Evolutionary conservation across 306 rosid genomes (phyloP), one percentile per base, ranked within the genome.

Genomic region (Erythrophleum fordii): DNA sequence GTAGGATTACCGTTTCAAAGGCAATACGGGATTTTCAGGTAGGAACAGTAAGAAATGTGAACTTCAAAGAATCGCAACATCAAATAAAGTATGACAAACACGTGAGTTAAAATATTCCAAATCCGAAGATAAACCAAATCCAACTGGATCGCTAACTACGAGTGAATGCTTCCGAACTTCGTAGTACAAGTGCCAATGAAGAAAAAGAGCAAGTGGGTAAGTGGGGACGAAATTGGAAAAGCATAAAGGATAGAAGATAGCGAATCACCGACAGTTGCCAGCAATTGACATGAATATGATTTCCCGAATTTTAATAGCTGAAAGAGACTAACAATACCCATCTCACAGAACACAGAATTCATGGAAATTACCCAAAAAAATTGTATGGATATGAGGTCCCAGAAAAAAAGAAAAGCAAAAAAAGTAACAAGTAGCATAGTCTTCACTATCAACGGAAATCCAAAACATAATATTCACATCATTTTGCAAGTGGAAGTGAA

Each of bases 241-340:
- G 39, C 48, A 69, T 17, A 39, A 14, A 56, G 42, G 18, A 46
- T 22, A 39, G 64, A 29, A 22, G 39, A 75, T 53, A 75, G 72
- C 9, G 80, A 65, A 22, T 59, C 84, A 80, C 82, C 84, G 82
- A 85, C 75, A 73, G 77, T 31, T 60, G 59, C 22, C 31, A 82
- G 39, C 83, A 70, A 48, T 67, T 42, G 52, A 75, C 25, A 41
- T 28, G 70, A 58, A 18, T 53, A 44, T 2, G 22, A 69, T 20
- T 14, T 5, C 73, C 52, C 53, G n/a, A 61, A 60, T 20, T 29
- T 7, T 28, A 34, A 3, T 20, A 13, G 5, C 25, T 59, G 72
- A 72, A 72, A 72, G 73, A 22, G 73, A 72, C 76, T 48, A 66
- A 60, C 41, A 64, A 58, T 37, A 85, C 75, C 77, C 80, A 66